Evolutionary conservation across 768 basidiomycete species (phyloP), one percentile per base, ranked within the genome.

Genomic region (Vararia minispora): DNA sequence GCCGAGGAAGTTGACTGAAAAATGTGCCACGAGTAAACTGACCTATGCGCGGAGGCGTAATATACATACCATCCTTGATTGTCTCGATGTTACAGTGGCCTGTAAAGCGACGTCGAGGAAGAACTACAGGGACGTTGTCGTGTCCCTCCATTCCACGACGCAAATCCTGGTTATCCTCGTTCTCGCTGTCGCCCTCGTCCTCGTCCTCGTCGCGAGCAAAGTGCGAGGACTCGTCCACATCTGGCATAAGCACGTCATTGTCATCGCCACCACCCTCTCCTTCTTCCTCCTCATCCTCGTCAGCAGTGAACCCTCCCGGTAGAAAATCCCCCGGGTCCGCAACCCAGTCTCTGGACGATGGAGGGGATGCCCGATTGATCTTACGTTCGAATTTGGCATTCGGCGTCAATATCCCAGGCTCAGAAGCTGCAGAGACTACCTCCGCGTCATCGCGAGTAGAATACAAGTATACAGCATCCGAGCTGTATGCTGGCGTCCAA

Each of bases 71-170:
- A 54, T 91, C 89, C 58, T 94, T 94, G 28, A 88, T 71, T 0
- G 90, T 94, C 44, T 76, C 76, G 1, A 84, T 63, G 52, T 91
- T 94, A 39, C 79, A 74, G 23, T 77, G 74, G 11, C 89, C 89
- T 27, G 56, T 53, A 57, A 69, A 92, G 12, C 71, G 68, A 43
- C 55, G 58, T 28, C 77, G 72, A 20, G 89, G 87, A 44, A 71
- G 58, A 33, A 90, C 58, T 27, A 76, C 57, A 10, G 79, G 69
- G 3, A 72, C 68, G 35, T 57, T 54, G 28, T 53, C 53, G 30
- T 62, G 50, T 25, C 23, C 9, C 5, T 24, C 37, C 27, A 21
- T 34, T 33, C 35, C 28, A 23, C 43, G 22, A 23, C 30, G 10
- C 6, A 29, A 33, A 16, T 45, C 35, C 7, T 45, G 40, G 8